Base-by-base conservation (phyloP, 768 basidiomycete genomes). In the Suillus subaureus region DNA sequence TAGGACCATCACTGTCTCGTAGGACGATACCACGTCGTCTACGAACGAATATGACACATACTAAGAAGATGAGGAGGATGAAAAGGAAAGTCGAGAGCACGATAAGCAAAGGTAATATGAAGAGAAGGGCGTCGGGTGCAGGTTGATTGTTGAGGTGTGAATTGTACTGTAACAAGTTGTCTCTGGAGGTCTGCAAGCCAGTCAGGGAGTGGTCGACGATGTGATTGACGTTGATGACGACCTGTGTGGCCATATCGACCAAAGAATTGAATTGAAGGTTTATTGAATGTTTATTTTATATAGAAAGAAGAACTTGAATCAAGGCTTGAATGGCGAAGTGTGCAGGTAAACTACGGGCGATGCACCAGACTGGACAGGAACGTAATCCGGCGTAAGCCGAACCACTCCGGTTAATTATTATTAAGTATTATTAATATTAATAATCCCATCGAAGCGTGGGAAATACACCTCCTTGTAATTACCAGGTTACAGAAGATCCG, bases 51-150 rank as follows among this genome's bases (percentile, higher is more conserved):
- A 99, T 84, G 65, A 97, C 87, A 73, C 93, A 95, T 72, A 96
- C 80, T 60, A 98, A 87, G 80, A 99, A 97, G 66, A 97, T 83
- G 58, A 98, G 84, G 68, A 98, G 87, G 62, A 99, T 89, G 77
- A 98, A 92, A 61, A 99, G 86, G 69, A 99, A 92, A 6, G 94
- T 94, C 28, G 93, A 91, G 40, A 98, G 86, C 56, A 99, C 91
- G 79, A 98, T 93, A 74, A 99, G 89, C 62, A 99, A 85, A 33
- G 97, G 97, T 7, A 99, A 86, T 66, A 99, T 88, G 72, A 99
- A 87, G 74, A 93, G 85, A 67, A 94, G 87, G 37, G 91, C 86
- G 72, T 93, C 91, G 61, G 83, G 82, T 39, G 75, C 61, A n/a
- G 75, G 67, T 23, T 69, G 64, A 35, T 71, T 73, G 49, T 61